Evolutionary conservation across 306 rosid species (phyloP).

Genomic region (Ziziphus jujuba): DNA sequence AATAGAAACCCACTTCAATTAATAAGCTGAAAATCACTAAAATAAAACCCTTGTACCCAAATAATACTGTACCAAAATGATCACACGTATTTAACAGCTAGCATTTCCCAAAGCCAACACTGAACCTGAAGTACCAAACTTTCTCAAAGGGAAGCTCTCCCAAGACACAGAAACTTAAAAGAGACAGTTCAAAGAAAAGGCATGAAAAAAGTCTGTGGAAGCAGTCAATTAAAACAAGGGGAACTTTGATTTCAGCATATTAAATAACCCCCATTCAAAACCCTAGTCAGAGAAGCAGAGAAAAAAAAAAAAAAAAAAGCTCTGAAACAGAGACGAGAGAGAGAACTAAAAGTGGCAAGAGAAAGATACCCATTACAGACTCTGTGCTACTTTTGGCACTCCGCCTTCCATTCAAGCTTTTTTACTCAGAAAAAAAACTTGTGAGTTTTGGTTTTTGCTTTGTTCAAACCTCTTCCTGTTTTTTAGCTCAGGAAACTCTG

Average conservation of each 20-base stretch:
- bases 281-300: slow-evolving; percentile 80
- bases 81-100: slow-evolving; percentile 61
- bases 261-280: slow-evolving; percentile 66
- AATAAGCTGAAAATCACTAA: slow-evolving; percentile 34
- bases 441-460: slow-evolving; percentile 38
- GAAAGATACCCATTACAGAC: slow-evolving; percentile 91
- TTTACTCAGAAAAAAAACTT: slow-evolving; percentile 35
- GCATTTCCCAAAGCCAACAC: slow-evolving; percentile 67
- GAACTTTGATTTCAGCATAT: slow-evolving; percentile 70
- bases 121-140: slow-evolving; percentile 56
- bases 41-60: slow-evolving; percentile 42
- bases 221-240: slow-evolving; percentile 52
- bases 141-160: slow-evolving; percentile 54
- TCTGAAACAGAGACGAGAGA: slow-evolving; percentile 27
- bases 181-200: slow-evolving; percentile 52
- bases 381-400: slow-evolving; percentile 68
- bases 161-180: slow-evolving; percentile 45
- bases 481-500: slow-evolving; percentile 45
- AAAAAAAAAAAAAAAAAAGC: slow-evolving; percentile 36
- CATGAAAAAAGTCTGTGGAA: slow-evolving; percentile 43
- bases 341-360: slow-evolving; percentile 54
- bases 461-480: slow-evolving; percentile 40
- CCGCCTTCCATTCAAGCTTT: slow-evolving; percentile 55
- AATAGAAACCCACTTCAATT: slow-evolving; percentile 27
- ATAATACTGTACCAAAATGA: slow-evolving; percentile 39